Percentiles rank a stretch among this genome's conserved stretches.
Evolutionary conservation across 2,329 filamentous ascomycete species (phyloP).

Genomic region (Alternaria ventricosa): DNA sequence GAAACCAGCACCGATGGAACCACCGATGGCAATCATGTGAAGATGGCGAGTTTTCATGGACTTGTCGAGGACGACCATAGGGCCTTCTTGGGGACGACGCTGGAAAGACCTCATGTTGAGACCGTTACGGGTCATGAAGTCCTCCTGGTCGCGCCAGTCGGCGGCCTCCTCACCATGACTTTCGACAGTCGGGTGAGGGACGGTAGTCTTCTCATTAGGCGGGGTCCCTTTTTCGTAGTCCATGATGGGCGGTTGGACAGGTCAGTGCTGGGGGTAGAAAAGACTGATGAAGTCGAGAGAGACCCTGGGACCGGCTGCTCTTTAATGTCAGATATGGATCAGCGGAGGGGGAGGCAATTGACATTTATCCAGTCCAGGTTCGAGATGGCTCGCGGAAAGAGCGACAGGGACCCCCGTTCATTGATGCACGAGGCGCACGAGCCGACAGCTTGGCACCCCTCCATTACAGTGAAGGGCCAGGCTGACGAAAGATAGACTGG

Average conservation of each 20-base stretch:
- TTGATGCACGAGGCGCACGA: constrained; percentile 23
- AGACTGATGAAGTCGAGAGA: constrained; percentile 6
- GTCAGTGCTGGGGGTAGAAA: constrained; percentile 10
- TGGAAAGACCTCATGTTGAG: constrained; percentile 45
- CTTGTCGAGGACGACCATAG: constrained; percentile 41
- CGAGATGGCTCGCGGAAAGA: constrained; percentile 29
- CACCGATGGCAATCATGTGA: constrained; percentile 69
- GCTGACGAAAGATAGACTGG: constrained; percentile 25
- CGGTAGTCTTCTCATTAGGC: constrained; percentile 37
- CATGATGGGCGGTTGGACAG: constrained; percentile 29
- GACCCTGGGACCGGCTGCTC: constrained; percentile 19
- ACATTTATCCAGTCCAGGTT: constrained; percentile 24
- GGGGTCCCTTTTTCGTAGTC: constrained; percentile 35
- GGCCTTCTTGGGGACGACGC: constrained; percentile 36
- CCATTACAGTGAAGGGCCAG: constrained; percentile 15
- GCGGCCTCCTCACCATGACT: constrained; percentile 14
- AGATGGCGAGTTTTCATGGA: constrained; percentile 64
- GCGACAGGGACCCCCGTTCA: constrained; percentile 31
- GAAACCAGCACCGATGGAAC: constrained; percentile 68
- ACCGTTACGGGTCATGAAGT: constrained; percentile 47
- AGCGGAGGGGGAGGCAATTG: constrained; percentile 30
- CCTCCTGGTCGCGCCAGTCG: constrained; percentile 41
- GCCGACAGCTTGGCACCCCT: constrained; percentile 31
- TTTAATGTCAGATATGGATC: constrained; percentile 36
- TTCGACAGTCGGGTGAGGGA: constrained; percentile 21